Evolutionary conservation across 306 rosid species (phyloP).

Genomic region (Inga leiocalycina): DNA sequence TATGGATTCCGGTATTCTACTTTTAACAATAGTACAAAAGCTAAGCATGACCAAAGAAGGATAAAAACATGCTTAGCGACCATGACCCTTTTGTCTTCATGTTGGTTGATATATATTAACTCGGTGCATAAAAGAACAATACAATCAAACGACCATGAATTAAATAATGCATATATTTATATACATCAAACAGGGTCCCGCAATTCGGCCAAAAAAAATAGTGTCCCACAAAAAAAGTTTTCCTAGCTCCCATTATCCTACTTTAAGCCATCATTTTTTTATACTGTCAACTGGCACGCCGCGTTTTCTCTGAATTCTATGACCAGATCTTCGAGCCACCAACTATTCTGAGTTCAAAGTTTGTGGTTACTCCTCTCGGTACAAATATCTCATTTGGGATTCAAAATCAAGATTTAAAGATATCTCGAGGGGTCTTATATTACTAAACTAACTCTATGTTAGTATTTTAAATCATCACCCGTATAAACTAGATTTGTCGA

Average conservation of each 20-base stretch:
- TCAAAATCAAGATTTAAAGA: too few species aligned
- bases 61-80: conserved; percentile 55
- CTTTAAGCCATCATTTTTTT: too few species aligned
- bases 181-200: too few species aligned
- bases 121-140: neutral
- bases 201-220: too few species aligned
- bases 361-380: too few species aligned
- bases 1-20: conserved; percentile 40
- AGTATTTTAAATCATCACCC: neutral
- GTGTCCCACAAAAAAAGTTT: too few species aligned
- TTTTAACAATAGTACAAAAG: conserved; percentile 57
- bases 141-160: neutral
- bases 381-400: accelerated
- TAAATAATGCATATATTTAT: neutral
- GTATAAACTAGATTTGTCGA: neutral
- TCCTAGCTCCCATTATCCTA: too few species aligned
- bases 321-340: accelerated
- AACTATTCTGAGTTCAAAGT: too few species aligned
- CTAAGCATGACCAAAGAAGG: conserved; percentile 48
- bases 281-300: too few species aligned
- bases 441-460: too few species aligned
- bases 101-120: neutral
- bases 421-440: accelerated
- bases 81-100: conserved; percentile 39
- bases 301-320: too few species aligned